A percentile compares a stretch with the other conserved stretches of the same genome.
These are phyloP conservation scores for Eudorina sp. DNA, from an alignment of 139 green algal species.

Conservation along the genomic window DNA sequence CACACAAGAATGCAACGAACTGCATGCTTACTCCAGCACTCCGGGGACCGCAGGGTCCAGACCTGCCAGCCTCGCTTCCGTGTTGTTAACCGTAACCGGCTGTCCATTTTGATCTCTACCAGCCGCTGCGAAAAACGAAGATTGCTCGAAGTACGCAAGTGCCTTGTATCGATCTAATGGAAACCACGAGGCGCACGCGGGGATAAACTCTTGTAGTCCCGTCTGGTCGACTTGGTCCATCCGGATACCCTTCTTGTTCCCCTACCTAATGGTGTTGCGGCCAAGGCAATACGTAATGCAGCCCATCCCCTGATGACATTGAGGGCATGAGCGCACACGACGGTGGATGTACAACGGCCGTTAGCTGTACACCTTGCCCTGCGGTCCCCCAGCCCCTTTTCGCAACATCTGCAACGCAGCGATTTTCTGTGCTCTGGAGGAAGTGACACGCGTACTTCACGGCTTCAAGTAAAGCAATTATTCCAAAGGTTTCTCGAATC, in stretches of 20 bases:
- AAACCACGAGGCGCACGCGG: conserved; percentile 35
- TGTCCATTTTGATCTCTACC: conserved; percentile 21
- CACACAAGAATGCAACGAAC: too few relatives aligned
- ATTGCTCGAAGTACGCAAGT: conserved; percentile 43
- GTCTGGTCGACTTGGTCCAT: conserved; percentile 47
- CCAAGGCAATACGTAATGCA: neutral
- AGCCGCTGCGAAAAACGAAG: conserved; percentile 32
- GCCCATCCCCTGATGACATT: neutral
- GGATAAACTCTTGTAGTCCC: conserved; percentile 40
- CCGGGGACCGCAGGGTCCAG: conserved; percentile 27
- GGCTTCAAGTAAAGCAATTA: too few relatives aligned
- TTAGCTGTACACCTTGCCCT: neutral
- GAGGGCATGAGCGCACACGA: neutral
- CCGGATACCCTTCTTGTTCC: neutral
- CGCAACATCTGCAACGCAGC: neutral
- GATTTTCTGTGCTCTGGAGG: neutral
- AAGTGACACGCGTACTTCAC: too few relatives aligned
- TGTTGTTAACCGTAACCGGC: conserved; percentile 43
- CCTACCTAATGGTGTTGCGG: neutral
- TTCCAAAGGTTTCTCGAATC: too few relatives aligned
- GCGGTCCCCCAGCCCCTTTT: neutral
- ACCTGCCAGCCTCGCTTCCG: conserved; percentile 28
- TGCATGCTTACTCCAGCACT: conserved; percentile 31
- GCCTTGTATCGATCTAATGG: conserved; percentile 40
- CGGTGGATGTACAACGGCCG: neutral